A percentile compares a stretch with the other conserved stretches of the same genome.
Evolutionary conservation across 1,284 basidiomycete species (phyloP).

Genomic region (Ustilago cynodontis): DNA sequence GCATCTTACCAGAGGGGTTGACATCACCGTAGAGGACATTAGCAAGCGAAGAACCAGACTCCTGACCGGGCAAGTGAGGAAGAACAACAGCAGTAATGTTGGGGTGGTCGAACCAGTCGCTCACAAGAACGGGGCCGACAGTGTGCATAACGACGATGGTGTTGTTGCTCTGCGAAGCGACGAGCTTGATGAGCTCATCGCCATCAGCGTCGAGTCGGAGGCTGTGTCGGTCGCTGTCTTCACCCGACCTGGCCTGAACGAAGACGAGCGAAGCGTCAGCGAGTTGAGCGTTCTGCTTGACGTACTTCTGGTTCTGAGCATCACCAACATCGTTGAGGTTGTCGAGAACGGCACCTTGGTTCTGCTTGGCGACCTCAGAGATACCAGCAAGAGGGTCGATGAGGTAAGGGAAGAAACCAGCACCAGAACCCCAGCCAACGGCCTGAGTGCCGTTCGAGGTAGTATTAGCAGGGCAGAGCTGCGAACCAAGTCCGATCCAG

Average conservation of each 20-base stretch:
- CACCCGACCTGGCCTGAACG: slow-evolving; percentile 71
- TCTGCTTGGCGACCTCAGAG: slow-evolving; percentile 27
- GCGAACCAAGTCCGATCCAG: slow-evolving; percentile 54
- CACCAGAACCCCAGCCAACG: slow-evolving; percentile 39
- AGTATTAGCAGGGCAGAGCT: slow-evolving; percentile 41
- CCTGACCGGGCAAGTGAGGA: slow-evolving; percentile 51
- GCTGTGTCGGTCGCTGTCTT: slow-evolving; percentile 70
- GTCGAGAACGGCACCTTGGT: slow-evolving; percentile 29
- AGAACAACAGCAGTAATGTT: slow-evolving; percentile 49
- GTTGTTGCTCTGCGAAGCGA: slow-evolving; percentile 74
- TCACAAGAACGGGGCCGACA: slow-evolving; percentile 49
- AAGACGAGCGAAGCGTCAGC: slow-evolving; percentile 48
- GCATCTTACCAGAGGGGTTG: slow-evolving; percentile 47
- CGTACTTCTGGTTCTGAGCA: slow-evolving; percentile 27
- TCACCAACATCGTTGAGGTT: slow-evolving; percentile 49
- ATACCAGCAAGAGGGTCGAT: slow-evolving; percentile 55
- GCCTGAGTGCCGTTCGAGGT: slow-evolving; percentile 44
- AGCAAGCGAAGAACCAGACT: slow-evolving; percentile 43
- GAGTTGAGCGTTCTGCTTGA: slow-evolving; percentile 30
- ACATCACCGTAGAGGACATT: slow-evolving; percentile 46
- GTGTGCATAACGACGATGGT: slow-evolving; percentile 85
- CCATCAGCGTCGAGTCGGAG: slow-evolving; percentile 69
- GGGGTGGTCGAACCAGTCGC: slow-evolving; percentile 47
- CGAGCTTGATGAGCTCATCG: slow-evolving; percentile 69
- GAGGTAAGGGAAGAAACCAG: slow-evolving; percentile 57